Percentiles rank a stretch among this genome's conserved stretches.
phyloP scores from a whole-genome alignment of 139 green algal species.

The Chlorella sp. region DNA sequence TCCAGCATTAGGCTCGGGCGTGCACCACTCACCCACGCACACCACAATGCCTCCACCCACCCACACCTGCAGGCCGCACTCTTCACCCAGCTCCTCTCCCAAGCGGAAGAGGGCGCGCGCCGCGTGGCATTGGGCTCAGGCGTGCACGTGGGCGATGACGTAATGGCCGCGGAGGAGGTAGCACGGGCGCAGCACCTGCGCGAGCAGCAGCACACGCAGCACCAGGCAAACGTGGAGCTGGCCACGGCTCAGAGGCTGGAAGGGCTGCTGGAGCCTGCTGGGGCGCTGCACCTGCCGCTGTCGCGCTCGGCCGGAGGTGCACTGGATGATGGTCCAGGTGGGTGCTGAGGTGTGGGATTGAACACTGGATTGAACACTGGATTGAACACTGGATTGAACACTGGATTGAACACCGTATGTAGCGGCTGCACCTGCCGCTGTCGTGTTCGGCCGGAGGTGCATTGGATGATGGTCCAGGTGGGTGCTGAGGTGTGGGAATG shows the following conservation, averaged over 20 bases:
- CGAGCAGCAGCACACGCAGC: conserved; percentile 18
- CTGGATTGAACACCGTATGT: too few relatives aligned
- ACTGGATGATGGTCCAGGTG: too few relatives aligned
- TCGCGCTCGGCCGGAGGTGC: too few relatives aligned
- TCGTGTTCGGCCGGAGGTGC: too few relatives aligned
- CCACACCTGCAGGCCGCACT: conserved; percentile 36
- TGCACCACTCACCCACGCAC: background rate
- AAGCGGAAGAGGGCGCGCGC: conserved; percentile 17
- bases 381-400: too few relatives aligned
- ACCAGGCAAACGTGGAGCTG: conserved; percentile 21
- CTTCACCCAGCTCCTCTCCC: conserved; percentile 35
- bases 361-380: too few relatives aligned
- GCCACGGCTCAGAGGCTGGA: conserved; percentile 6
- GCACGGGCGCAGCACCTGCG: conserved; percentile 12
- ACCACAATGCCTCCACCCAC: background rate
- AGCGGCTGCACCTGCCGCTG: too few relatives aligned
- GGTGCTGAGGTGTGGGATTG: background rate
- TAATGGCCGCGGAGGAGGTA: conserved; percentile 14
- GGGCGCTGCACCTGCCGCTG: conserved; percentile 20
- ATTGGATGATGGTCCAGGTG: too few relatives aligned
- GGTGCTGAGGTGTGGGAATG: too few relatives aligned
- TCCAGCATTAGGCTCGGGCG: too few relatives aligned
- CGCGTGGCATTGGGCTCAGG: conserved; percentile 10
- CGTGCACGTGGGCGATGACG: conserved; percentile 14
- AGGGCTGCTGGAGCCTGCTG: conserved; percentile 12